Base-by-base conservation (phyloP, 2,329 filamentous ascomycete species). In the Rutstroemia sp. region DNA sequence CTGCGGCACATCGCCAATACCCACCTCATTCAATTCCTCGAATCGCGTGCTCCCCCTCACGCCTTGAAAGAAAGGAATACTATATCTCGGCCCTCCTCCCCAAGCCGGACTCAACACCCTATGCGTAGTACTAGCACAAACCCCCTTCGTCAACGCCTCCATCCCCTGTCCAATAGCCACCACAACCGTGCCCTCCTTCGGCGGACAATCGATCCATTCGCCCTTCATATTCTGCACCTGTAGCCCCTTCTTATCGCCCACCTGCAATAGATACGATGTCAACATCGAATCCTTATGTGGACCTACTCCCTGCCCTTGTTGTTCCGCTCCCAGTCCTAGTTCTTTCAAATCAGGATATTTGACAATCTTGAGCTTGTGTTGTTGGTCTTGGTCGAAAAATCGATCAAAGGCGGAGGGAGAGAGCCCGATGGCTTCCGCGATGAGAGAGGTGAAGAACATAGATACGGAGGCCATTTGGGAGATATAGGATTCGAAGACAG, bases 311-410 rank as follows among this genome's bases (percentile, higher is more conserved):
- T 85, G 82, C 57, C 77, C 77, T 61, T 78, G 70, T 25, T 63
- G 62, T 3, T 57, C 68, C 41, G 61, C 57, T 8, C 56, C 59
- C 2, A 77, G 69, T 0, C 78, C 80, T 1, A 88, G 73, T 69
- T 83, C 78, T n/a, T 74, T 71, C 12, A 81, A 71, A 68, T 94
- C 90, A 0, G 90, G 90, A 68, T 94, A 95, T 74, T 88, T 90
- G 59, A 95, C 86, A 58, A 95, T 86, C 75, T 95, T 95, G 66
- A 95, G 79, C 75, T 95, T 95, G 75, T 95, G 89, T 73, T 94
- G 90, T 74, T 71, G 65, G 44, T 78, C 72, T 1, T 65, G 64
- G 69, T 92, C 88, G 72, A 92, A 92, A 76, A 92, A 95, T 65
- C 81, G 83, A 67, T 82, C 75, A 71, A 95, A 95, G 0, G 90